A percentile compares a stretch with the other conserved stretches of the same genome.
These are phyloP conservation scores for Parietichytrium sp. DNA, from an alignment of 108 stramenopile species.

Conservation along the genomic window DNA sequence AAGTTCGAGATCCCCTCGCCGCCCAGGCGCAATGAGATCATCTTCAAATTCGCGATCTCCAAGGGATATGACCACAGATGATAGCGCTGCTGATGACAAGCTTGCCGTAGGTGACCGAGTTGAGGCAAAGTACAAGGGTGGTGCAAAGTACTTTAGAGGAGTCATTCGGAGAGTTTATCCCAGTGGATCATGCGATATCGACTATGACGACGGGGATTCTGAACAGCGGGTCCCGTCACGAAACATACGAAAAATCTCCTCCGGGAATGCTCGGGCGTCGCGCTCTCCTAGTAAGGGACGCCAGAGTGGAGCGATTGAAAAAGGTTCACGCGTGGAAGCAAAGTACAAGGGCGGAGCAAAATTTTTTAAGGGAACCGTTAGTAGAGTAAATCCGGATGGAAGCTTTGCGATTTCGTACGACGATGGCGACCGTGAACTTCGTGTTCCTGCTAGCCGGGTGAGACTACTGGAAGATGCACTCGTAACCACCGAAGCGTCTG, in stretches of 20 bases:
- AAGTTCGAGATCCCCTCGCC: conserved; percentile 17
- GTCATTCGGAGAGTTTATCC: not conserved
- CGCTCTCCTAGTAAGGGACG: too few relatives aligned
- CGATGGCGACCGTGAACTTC: conserved; percentile 50
- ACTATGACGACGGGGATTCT: conserved; percentile 46
- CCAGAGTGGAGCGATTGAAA: not conserved
- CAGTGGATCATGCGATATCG: conserved; percentile 43
- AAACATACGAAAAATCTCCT: not conserved
- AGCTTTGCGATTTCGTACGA: conserved; percentile 56
- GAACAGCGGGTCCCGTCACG: conserved; percentile 7
- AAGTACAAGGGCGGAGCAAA: conserved; percentile 49
- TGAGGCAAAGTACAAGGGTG: conserved; percentile 39
- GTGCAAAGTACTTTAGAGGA: conserved; percentile 38
- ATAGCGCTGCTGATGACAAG: not conserved
- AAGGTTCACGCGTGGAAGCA: conserved; percentile 60
- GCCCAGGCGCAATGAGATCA: too few relatives aligned
- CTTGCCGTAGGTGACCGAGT: conserved; percentile 2
- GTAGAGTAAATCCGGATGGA: conserved; percentile 46
- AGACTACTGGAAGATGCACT: not conserved
- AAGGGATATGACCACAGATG: conserved; percentile 11
- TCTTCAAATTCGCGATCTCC: too few relatives aligned
- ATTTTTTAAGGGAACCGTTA: conserved; percentile 43
- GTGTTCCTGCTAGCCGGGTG: not conserved
- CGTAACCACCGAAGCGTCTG: not conserved
- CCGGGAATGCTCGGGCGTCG: too few relatives aligned